Evolutionary conservation across 768 basidiomycete genomes (phyloP), one percentile per base, ranked within the genome.

Genomic region (Leccinum incarnatum): DNA sequence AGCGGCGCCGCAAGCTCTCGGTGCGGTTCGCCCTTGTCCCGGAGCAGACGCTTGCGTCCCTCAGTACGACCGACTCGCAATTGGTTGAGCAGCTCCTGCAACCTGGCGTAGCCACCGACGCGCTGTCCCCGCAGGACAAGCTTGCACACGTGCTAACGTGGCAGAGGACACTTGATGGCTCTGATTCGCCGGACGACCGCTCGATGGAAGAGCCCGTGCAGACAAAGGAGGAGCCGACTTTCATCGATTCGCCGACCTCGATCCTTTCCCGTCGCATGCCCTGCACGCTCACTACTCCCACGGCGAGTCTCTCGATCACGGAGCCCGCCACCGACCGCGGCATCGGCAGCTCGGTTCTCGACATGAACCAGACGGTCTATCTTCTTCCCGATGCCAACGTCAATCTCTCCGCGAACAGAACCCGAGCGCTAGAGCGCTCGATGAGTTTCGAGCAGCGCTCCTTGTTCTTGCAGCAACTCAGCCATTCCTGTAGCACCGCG

Each of bases 361-460:
- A 62, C 30, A 60, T 72, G 67, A 67, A 68, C 36, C 55, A 67
- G 32, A 74, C 72, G 1, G 47, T 69, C 9, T 72, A 66, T 54
- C 54, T 70, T 19, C 64, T 64, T 23, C 62, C 68, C 17, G 56
- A 63, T 32, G 17, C 54, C 3, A 54, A 65, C 14, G 62, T 51
- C 25, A 48, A 51, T 45, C 15, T 53, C 4, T 51, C 65, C 12
- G 62, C 49, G 23, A 48, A 51, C 47, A 61, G 57, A 56, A 58
- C 62, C 25, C 67, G 58, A 48, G 73, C 77, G n/a, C 74, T 84
- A 29, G 58, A 63, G 12, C 81, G 83, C 32, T 69, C 74, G 14
- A 80, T 85, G 79, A 84, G 82, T 58, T 63, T 75, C 25, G 78
- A 79, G 54, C 77, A 85, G 63, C 82, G 85, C 27, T 76, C 79